Percentiles rank a stretch among this genome's conserved stretches.
Evolutionary conservation across 805 yeast genomes (phyloP).

Genomic region (Monosporozyma siamensis): DNA sequence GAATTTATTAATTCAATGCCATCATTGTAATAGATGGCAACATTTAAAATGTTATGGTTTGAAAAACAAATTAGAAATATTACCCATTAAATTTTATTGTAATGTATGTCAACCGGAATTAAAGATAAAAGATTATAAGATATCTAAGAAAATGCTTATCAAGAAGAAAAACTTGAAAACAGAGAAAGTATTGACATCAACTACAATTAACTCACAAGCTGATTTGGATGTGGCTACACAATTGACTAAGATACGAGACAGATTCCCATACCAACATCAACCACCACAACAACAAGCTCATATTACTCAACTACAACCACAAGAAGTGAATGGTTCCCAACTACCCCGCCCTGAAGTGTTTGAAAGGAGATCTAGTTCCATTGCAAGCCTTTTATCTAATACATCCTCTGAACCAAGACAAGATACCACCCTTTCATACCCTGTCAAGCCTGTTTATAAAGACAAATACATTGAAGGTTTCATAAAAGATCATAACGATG

Average conservation of each 20-base stretch:
- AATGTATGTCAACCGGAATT: slow-evolving; percentile 58
- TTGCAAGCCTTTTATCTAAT: slow-evolving; percentile 1
- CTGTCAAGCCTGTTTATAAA: slow-evolving; percentile 14
- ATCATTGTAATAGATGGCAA: slow-evolving; percentile 86
- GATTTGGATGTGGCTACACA: slow-evolving; percentile 1
- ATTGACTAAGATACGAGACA: neutral
- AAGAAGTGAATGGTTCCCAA: too few relatives aligned
- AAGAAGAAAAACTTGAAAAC: slow-evolving; percentile 7
- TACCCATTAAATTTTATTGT: slow-evolving; percentile 67
- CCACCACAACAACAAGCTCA: too few relatives aligned
- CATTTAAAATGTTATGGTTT: slow-evolving; percentile 84
- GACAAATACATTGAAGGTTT: slow-evolving; percentile 37
- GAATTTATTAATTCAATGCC: slow-evolving; percentile 94
- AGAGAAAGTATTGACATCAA: too few relatives aligned
- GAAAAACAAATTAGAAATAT: slow-evolving; percentile 59
- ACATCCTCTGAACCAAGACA: neutral
- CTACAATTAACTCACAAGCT: too few relatives aligned
- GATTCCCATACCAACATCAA: neutral
- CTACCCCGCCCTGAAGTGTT: too few relatives aligned
- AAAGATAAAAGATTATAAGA: slow-evolving; percentile 7
- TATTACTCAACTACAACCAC: too few relatives aligned
- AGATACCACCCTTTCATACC: neutral
- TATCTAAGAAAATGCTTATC: slow-evolving; percentile 8
- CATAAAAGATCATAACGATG: slow-evolving; percentile 44
- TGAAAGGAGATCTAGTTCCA: neutral